A percentile compares a stretch with the other conserved stretches of the same genome.
Evolutionary conservation across 345 rosid species (phyloP).

Genomic region (Acer saccharum): DNA sequence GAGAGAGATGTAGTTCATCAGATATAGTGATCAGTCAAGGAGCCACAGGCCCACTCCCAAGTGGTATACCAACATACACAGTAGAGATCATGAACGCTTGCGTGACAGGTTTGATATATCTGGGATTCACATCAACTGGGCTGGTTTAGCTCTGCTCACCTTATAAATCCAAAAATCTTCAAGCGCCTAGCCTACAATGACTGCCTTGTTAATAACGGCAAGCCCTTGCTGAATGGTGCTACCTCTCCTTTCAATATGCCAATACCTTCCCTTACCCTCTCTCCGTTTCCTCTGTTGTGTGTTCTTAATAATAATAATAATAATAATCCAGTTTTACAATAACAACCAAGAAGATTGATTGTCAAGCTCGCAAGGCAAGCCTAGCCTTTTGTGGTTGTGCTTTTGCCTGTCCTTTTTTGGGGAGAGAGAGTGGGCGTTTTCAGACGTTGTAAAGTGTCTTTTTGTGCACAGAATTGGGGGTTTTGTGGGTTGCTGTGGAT

Average conservation of each 20-base stretch:
- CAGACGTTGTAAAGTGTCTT: constrained; percentile 8
- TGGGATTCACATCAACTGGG: constrained; percentile 75
- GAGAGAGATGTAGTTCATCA: constrained; percentile 57
- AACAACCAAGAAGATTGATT: background rate
- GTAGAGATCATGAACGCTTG: constrained; percentile 78
- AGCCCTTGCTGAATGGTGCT: constrained; percentile 63
- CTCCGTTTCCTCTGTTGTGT: constrained; percentile 62
- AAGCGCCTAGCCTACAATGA: constrained; percentile 79
- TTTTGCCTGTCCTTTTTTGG: background rate
- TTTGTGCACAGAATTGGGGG: background rate
- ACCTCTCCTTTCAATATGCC: constrained; percentile 74
- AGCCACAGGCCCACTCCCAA: constrained; percentile 60
- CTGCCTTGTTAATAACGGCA: constrained; percentile 84
- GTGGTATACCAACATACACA: constrained; percentile 76
- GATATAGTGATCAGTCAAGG: constrained; percentile 80
- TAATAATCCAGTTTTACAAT: background rate
- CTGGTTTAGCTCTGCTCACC: constrained; percentile 85
- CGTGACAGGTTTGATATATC: constrained; percentile 64
- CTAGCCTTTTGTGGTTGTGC: constrained; percentile 12
- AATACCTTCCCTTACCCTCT: constrained; percentile 76
- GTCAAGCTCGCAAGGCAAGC: constrained; percentile 14
- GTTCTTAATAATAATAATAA: constrained; percentile 31
- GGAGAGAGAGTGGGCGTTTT: background rate
- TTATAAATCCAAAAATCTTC: constrained; percentile 78
- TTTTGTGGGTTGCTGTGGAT: background rate